phyloP scores from a whole-genome alignment of 371 early-diverging fungal genomes.

The Fennellomyces sp. region DNA sequence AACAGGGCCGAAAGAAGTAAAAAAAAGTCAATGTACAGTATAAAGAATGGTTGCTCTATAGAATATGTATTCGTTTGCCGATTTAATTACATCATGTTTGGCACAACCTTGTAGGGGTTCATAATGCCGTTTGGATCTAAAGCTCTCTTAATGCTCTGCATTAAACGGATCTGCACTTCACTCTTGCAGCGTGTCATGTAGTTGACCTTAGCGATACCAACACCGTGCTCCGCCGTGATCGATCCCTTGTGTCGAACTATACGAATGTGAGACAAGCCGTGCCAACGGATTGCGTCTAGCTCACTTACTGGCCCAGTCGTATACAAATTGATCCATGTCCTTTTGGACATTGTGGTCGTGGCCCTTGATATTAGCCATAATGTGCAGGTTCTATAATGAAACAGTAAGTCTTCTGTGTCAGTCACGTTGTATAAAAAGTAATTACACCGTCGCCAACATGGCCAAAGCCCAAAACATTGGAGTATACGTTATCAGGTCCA shows the following conservation, averaged over 20 bases:
- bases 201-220: conserved; percentile 35
- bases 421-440: no score
- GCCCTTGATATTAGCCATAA: conserved; percentile 71
- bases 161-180: conserved; percentile 46
- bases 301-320: conserved; percentile 60
- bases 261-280: neutral
- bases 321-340: conserved; percentile 50
- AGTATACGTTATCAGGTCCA: conserved; percentile 45
- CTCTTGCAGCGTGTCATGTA: conserved; percentile 53
- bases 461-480: conserved; percentile 72
- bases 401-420: neutral
- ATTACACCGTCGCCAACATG: conserved; percentile 68
- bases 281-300: neutral
- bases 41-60: conserved; percentile 1
- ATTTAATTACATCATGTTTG: no score
- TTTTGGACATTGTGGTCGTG: conserved; percentile 32
- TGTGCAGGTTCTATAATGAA: conserved; percentile 65
- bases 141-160: conserved; percentile 56
- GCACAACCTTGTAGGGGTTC: conserved; percentile 68
- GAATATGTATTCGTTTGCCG: neutral
- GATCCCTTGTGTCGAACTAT: conserved; percentile 53
- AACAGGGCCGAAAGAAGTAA: conserved; percentile 17
- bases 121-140: conserved; percentile 69
- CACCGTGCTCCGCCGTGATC: conserved; percentile 58
- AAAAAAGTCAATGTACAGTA: conserved; percentile 4